phyloP scores from a whole-genome alignment of 345 rosid species.

The Clarkia xantiana region DNA sequence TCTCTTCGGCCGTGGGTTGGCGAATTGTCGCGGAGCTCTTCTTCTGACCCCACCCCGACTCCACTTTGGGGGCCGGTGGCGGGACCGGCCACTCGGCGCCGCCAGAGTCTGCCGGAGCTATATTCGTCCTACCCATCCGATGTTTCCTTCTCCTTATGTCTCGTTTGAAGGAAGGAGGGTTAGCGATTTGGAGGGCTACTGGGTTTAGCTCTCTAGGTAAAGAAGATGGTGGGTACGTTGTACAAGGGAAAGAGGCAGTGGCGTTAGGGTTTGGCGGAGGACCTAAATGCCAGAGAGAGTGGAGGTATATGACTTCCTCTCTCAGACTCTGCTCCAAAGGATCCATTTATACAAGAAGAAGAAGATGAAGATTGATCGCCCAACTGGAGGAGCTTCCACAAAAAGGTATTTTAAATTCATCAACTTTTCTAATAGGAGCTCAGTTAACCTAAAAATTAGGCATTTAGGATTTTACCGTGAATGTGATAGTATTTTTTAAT shows the following conservation, averaged over 20 bases:
- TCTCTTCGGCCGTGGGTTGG: constrained; percentile 17
- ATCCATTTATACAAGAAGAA: constrained; percentile 17
- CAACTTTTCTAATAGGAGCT: too few species aligned
- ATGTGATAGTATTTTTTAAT: too few species aligned
- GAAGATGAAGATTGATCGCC: not conserved
- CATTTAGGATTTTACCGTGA: too few species aligned
- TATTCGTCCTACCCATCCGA: not conserved
- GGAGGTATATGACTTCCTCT: constrained; percentile 61
- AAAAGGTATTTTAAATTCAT: too few species aligned
- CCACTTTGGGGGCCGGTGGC: not conserved
- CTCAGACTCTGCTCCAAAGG: constrained; percentile 31
- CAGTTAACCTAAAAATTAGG: too few species aligned
- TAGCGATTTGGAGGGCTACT: not conserved
- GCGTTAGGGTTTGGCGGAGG: constrained; percentile 29
- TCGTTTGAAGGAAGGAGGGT: not conserved
- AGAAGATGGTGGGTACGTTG: not conserved
- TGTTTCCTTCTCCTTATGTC: not conserved
- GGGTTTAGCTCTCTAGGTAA: not conserved
- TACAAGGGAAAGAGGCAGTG: constrained; percentile 1
- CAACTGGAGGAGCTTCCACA: too few species aligned
- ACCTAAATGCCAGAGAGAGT: constrained; percentile 63
- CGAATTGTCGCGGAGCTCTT: too few species aligned
- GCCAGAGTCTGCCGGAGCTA: constrained; percentile 2
- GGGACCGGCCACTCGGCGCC: constrained; percentile 12
- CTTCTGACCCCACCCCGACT: too few species aligned